phyloP scores from a whole-genome alignment of 805 yeast species.

The Teunomyces barrocoloradensis region DNA sequence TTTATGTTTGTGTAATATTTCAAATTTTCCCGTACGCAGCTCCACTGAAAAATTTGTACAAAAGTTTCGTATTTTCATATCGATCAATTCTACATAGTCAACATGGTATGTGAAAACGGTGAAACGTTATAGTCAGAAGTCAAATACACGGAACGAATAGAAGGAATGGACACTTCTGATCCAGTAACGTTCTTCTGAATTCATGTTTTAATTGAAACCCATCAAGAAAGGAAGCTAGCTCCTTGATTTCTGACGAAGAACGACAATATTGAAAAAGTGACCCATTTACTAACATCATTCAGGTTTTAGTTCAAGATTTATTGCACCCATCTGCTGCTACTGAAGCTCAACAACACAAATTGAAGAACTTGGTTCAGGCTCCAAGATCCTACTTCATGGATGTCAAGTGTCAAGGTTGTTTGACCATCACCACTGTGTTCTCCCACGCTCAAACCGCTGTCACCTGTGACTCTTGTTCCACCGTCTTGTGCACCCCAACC shows the following conservation, averaged over 20 bases:
- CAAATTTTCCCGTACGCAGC: not conserved
- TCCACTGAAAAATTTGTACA: constrained; percentile 1
- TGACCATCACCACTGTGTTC: constrained; percentile 98
- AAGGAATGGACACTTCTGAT: not conserved
- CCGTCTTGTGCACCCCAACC: constrained; percentile 97
- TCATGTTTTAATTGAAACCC: no score
- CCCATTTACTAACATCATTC: constrained; percentile 12
- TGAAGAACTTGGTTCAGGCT: constrained; percentile 93
- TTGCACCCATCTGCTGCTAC: constrained; percentile 97
- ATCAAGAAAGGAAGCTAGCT: no score
- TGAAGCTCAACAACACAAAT: constrained; percentile 96
- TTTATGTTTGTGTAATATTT: not conserved
- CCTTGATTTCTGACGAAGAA: no score
- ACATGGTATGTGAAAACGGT: constrained; percentile 12
- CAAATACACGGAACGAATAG: not conserved
- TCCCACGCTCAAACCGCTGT: constrained; percentile 99
- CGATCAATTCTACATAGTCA: constrained; percentile 13
- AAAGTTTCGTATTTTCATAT: constrained; percentile 7
- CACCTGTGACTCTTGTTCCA: constrained; percentile 97
- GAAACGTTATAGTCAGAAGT: not conserved
- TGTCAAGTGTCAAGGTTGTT: constrained; percentile 99
- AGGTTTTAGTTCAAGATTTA: constrained; percentile 99
- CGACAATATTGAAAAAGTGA: no score
- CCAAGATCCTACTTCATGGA: constrained; percentile 99
- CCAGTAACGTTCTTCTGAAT: no score